A percentile compares a stretch with the other conserved stretches of the same genome.
Conservation (phyloP, 2,329 filamentous ascomycete genomes). For the Penicillium sp. region DNA sequence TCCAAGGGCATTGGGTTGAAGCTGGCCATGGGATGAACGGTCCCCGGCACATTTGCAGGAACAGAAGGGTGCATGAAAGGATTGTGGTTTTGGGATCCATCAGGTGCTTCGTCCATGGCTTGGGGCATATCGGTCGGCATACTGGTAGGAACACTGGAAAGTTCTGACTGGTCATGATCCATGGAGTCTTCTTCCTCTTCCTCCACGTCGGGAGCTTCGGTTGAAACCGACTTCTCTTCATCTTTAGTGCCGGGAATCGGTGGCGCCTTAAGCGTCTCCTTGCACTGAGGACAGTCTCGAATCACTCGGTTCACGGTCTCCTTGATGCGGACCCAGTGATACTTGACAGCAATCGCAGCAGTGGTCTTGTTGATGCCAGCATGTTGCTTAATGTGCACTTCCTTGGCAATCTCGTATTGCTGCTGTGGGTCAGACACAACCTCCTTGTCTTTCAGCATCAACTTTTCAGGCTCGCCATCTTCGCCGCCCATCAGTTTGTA, state of each 20-base stretch:
- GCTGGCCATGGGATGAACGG: constrained; percentile 42
- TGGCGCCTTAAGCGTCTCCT: constrained; percentile 69
- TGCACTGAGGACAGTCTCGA: constrained; percentile 86
- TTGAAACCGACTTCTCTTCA: constrained; percentile 25
- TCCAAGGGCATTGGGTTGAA: constrained; percentile 59
- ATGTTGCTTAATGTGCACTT: constrained; percentile 73
- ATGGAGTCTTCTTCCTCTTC: constrained; percentile 21
- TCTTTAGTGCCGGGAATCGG: constrained; percentile 32
- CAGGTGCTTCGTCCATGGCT: constrained; percentile 27
- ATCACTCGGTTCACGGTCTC: constrained; percentile 96
- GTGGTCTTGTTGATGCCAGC: constrained; percentile 99
- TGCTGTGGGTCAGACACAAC: constrained; percentile 86
- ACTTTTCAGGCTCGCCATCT: constrained; percentile 62
- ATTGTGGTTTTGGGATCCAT: constrained; percentile 30
- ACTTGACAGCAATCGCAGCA: constrained; percentile 86
- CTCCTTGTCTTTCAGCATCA: constrained; percentile 98
- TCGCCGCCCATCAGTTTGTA: constrained; percentile 72
- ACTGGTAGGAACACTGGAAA: neutral
- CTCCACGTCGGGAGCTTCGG: constrained; percentile 16
- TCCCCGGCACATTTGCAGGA: constrained; percentile 36
- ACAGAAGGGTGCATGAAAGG: constrained; percentile 34
- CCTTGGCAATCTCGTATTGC: constrained; percentile 86
- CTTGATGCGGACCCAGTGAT: constrained; percentile 98
- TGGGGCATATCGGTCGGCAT: constrained; percentile 15
- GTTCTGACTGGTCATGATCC: constrained; percentile 17